Percentiles rank a stretch among this genome's conserved stretches.
Evolutionary conservation across 441 rosid genomes (phyloP).

Genomic region (Viola pubescens): DNA sequence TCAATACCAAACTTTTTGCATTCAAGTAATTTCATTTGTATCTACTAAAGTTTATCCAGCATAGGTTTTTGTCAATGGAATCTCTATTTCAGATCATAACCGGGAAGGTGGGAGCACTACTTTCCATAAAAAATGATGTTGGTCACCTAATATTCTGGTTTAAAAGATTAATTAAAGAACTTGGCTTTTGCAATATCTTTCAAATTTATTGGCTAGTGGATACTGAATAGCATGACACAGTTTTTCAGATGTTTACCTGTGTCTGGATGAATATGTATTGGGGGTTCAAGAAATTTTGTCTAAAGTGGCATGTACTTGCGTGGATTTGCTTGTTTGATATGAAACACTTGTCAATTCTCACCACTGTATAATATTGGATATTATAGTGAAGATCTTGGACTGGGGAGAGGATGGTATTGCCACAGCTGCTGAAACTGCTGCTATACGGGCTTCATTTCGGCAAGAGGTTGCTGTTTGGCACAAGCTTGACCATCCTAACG

Average conservation of each 20-base stretch:
- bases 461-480: conserved; percentile 98
- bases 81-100: no score
- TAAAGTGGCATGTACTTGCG: not conserved
- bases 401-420: conserved; percentile 92
- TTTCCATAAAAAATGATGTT: no score
- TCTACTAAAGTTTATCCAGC: no score
- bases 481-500: conserved; percentile 85
- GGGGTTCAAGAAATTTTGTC: not conserved
- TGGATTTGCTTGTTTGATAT: not conserved
- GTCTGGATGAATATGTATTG: not conserved
- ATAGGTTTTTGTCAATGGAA: no score
- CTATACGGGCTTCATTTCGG: conserved; percentile 57
- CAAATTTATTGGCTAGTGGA: not conserved
- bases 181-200: not conserved
- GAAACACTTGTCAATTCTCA: not conserved
- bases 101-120: no score
- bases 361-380: conserved; percentile 14
- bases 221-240: conserved; percentile 3
- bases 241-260: conserved; percentile 1
- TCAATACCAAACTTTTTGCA: no score
- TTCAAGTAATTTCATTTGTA: no score
- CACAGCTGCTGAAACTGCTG: conserved; percentile 62
- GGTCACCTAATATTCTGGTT: not conserved
- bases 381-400: conserved; percentile 65
- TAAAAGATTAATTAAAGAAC: not conserved